Percentiles rank a stretch among this genome's conserved stretches.
phyloP scores from a whole-genome alignment of 2,329 filamentous ascomycete genomes.

The Neonectria magnoliae region DNA sequence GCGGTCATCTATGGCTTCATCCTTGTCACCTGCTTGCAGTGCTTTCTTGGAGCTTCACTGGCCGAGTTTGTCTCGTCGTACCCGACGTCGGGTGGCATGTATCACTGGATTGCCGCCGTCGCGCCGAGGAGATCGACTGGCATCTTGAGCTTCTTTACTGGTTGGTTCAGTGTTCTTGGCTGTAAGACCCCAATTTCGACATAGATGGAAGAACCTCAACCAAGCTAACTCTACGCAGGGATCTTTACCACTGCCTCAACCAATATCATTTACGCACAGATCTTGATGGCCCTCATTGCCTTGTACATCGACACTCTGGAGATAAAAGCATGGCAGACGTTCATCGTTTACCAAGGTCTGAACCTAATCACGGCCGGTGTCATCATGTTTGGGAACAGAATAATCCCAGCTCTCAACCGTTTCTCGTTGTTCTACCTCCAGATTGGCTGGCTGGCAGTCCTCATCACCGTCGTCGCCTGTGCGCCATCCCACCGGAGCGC shows the following conservation, averaged over 20 bases:
- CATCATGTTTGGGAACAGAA: conserved; percentile 59
- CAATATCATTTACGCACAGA: conserved; percentile 55
- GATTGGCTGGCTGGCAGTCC: conserved; percentile 57
- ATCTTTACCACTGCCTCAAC: conserved; percentile 57
- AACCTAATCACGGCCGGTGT: conserved; percentile 56
- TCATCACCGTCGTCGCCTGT: conserved; percentile 58
- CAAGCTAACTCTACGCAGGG: conserved; percentile 41
- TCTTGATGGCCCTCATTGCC: conserved; percentile 54
- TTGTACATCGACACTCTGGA: conserved; percentile 52
- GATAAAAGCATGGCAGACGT: conserved; percentile 59
- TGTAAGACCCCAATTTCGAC: conserved; percentile 33
- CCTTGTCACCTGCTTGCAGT: conserved; percentile 57
- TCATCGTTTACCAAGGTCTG: conserved; percentile 55
- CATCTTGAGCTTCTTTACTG: conserved; percentile 56
- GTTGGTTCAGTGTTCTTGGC: conserved; percentile 55
- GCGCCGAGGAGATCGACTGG: conserved; percentile 52
- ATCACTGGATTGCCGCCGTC: conserved; percentile 61
- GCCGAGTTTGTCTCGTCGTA: conserved; percentile 58
- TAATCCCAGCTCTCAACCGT: conserved; percentile 55
- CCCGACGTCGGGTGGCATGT: conserved; percentile 61
- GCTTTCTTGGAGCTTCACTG: conserved; percentile 54
- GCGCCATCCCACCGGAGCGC: conserved; percentile 56
- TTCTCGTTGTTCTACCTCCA: conserved; percentile 58
- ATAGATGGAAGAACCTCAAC: not conserved
- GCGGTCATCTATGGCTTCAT: conserved; percentile 62